phyloP scores from a whole-genome alignment of 768 basidiomycete genomes.

The Psilocybe subaeruginosa region DNA sequence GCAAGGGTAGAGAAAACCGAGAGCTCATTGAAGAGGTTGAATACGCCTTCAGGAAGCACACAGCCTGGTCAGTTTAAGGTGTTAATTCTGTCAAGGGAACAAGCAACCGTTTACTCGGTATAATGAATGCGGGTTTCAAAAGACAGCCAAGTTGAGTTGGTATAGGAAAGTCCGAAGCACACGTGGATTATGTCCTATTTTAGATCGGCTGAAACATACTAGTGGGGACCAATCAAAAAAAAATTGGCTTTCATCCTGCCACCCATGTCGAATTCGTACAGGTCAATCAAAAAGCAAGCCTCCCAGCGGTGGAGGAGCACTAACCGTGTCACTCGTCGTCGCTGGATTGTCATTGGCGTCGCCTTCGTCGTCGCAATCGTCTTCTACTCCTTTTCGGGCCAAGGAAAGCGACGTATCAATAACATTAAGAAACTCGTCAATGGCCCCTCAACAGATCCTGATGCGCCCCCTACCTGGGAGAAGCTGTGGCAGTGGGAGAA shows the following conservation, averaged over 20 bases:
- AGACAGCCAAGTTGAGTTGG: too few relatives aligned
- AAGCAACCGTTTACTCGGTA: too few relatives aligned
- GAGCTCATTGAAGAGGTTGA: too few relatives aligned
- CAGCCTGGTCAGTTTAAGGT: too few relatives aligned
- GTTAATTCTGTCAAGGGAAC: too few relatives aligned
- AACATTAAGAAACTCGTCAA: not conserved
- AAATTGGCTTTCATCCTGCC: not conserved
- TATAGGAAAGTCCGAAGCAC: not conserved
- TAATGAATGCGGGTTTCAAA: too few relatives aligned
- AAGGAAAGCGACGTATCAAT: not conserved
- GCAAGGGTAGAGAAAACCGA: too few relatives aligned
- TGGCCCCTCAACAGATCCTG: not conserved
- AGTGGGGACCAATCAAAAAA: not conserved
- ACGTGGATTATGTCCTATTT: conserved; percentile 2
- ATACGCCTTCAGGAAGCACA: too few relatives aligned
- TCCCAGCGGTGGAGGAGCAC: conserved; percentile 3
- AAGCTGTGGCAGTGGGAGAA: conserved; percentile 42
- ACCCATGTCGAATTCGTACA: not conserved
- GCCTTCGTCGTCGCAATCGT: not conserved
- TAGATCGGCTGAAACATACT: not conserved
- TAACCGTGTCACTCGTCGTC: not conserved
- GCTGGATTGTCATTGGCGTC: not conserved
- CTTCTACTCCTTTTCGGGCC: not conserved
- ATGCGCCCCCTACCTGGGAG: conserved; percentile 20
- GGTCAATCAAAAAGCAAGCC: conserved; percentile 5